Evolutionary conservation across 176 grass and related monocot genomes (phyloP), one percentile per base, ranked within the genome.

Genomic region (Calamus simplicifolius): DNA sequence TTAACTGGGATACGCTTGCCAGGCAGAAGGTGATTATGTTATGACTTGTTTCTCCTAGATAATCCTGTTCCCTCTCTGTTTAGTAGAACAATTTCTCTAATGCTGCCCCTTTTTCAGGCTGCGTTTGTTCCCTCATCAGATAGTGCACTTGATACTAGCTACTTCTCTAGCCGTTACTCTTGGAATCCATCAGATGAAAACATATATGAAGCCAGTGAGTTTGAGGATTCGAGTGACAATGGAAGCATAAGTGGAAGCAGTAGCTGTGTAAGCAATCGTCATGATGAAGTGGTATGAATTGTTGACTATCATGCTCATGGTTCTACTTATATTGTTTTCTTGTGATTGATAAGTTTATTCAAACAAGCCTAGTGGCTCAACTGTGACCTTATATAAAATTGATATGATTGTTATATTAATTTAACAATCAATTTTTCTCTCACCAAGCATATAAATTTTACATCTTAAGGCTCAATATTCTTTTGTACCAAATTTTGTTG

Each of bases 81-180:
- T 61, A 5, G 29, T 16, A 27, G 28, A 58, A 16, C 25, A 52
- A 27, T 29, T 66, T 18, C 13, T 54, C 55, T 38, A 68, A 53
- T 62, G 13, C 51, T 59, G 19, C 49, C 50, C 26, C 17, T 74
- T 85, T 74, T 83, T 50, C 88, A 98, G 94, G 94, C 88, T 78
- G 84, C 84, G 50, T 98, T 98, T 76, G 85, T 98, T 81, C 94
- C 94, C 19, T 85, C 94, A 31, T 98, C 85, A 63, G 94, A 98
- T 68, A 77, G 85, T 81, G 81, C 79, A 70, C 81, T 61, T 77
- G 94, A 98, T 82, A 98, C 94, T 5, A 98, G 81, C 73, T 93
- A 98, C 74, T 98, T 98, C 76, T 93, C 94, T 50, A 98, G 94
- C 54, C 94, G 94, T 56, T 98, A 98, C 81, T 93, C 94, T 55